Percentiles rank a stretch among this genome's conserved stretches.
Evolutionary conservation across 2,329 filamentous ascomycete species (phyloP).

Genomic region (Ramularia collo-cygni): DNA sequence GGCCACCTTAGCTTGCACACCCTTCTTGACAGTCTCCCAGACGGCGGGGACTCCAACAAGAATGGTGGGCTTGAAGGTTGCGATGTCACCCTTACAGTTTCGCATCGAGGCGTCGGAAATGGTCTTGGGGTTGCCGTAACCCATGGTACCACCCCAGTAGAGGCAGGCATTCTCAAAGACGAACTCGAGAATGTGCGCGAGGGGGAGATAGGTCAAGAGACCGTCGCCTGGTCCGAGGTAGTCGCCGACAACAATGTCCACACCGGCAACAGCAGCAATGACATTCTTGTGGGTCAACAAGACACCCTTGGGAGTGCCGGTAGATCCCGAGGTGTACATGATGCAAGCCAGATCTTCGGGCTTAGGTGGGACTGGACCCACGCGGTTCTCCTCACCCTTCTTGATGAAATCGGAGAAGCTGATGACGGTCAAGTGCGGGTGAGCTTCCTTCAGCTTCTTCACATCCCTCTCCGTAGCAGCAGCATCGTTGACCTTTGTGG

Average conservation of each 20-base stretch:
- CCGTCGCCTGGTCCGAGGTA: conserved; percentile 71
- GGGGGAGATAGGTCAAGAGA: conserved; percentile 83
- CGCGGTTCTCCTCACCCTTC: conserved; percentile 57
- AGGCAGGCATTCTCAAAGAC: conserved; percentile 88
- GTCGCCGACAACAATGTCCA: conserved; percentile 68
- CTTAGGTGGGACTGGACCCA: conserved; percentile 63
- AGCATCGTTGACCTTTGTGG: conserved; percentile 24
- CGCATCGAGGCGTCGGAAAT: conserved; percentile 78
- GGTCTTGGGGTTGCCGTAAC: conserved; percentile 86
- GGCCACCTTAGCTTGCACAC: conserved; percentile 74
- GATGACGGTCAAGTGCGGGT: conserved; percentile 46
- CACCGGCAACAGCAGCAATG: conserved; percentile 73
- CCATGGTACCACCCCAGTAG: conserved; percentile 84
- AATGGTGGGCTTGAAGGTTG: conserved; percentile 80
- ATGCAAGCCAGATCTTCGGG: conserved; percentile 75
- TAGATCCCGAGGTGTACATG: conserved; percentile 81
- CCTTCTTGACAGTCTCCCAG: conserved; percentile 97
- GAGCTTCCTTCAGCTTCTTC: conserved; percentile 47
- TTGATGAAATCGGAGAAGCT: conserved; percentile 52
- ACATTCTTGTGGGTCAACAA: conserved; percentile 75
- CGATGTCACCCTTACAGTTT: conserved; percentile 90
- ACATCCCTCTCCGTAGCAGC: conserved; percentile 48
- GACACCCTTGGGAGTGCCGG: conserved; percentile 82
- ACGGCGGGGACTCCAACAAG: conserved; percentile 93
- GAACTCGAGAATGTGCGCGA: conserved; percentile 95